Evolutionary conservation across 805 yeast species (phyloP).

Genomic region (Hermanozyma aechmeae): DNA sequence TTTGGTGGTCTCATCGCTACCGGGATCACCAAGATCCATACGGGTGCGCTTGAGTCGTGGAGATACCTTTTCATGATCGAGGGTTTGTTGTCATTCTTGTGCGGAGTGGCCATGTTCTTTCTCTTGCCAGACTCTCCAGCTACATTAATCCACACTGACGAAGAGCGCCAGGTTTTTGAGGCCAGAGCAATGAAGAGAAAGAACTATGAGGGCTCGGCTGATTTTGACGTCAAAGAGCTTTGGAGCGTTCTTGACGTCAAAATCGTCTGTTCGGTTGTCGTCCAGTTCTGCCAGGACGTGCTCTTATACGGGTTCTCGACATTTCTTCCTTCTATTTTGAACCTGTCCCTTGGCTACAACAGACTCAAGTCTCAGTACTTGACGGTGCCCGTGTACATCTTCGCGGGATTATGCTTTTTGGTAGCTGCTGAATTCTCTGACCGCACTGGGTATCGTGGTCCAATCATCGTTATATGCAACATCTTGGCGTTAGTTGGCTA

Average conservation of each 20-base stretch:
- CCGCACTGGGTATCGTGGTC: conserved; percentile 17
- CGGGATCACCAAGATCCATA: conserved; percentile 1
- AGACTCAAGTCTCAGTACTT: conserved; percentile 1
- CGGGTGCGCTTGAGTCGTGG: conserved; percentile 1
- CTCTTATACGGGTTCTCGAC: conserved; percentile 34
- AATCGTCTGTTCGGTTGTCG: conserved; percentile 22
- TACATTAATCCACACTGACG: conserved; percentile 29
- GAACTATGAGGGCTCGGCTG: conserved; percentile 22
- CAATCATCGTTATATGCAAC: conserved; percentile 16
- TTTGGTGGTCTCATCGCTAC: conserved; percentile 1
- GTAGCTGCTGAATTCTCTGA: conserved; percentile 17
- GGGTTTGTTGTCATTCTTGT: conserved; percentile 1
- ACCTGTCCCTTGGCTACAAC: conserved; percentile 18
- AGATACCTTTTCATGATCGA: conserved; percentile 1
- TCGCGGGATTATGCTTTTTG: conserved; percentile 19
- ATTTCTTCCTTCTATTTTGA: conserved; percentile 31
- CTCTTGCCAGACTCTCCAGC: conserved; percentile 32
- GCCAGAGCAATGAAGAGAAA: conserved; percentile 25
- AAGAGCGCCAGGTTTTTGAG: conserved; percentile 26
- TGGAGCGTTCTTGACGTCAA: conserved; percentile 29
- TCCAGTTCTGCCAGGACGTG: conserved; percentile 37
- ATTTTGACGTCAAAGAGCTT: conserved; percentile 20
- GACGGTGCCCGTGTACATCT: conserved; percentile 2
- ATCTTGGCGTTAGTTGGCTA: conserved; percentile 22
- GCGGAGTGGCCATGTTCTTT: conserved; percentile 8